Evolutionary conservation across 768 basidiomycete species (phyloP), one percentile per base, ranked within the genome.

Genomic region (Mycena albidolilacea): DNA sequence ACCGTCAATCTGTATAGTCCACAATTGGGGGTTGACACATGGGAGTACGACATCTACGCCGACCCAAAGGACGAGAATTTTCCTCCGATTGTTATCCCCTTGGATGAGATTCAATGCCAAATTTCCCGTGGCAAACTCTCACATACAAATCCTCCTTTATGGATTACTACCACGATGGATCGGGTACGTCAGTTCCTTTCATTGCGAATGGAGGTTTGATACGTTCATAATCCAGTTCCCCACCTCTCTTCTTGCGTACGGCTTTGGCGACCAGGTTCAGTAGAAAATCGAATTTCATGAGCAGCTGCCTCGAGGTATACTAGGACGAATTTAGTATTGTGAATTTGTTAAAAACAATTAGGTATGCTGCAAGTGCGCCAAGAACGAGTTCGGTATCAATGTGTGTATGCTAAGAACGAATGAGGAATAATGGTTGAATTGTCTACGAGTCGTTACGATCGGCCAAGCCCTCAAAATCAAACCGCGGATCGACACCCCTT

Each of bases 91-190:
- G 52, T 76, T 8, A 61, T 79, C 5, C 74, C 57, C 0, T 57
- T 79, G 52, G 48, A 73, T 23, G 11, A 69, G 7, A 76, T 79
- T 44, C 44, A 58, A 1, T 78, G 74, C 57, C 76, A 78, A 48
- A 35, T 79, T 19, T 52, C 68, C 0, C 67, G 76, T 2, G 77
- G 77, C 0, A 48, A 41, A 12, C 41, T 78, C 7, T 17, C 39
- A 7, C 63, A 70, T 6, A 74, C 69, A 14, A n/a, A 54, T 0
- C 76, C 74, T 17, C 54, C 37, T 17, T 23, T 78, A 7, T 79
- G 78, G 78, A 76, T 79, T 2, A 79, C 77, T 12, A 64, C 62
- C 17, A 63, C 77, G 10, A 67, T 79, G 62, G 75, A 76, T 46
- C 64, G 72, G 41, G 69, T 70, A 63, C 5, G 59, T 15, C 50